These are phyloP conservation scores for Allium cepa DNA, from an alignment of 106 monocot genomes.

Conservation along the genomic window DNA sequence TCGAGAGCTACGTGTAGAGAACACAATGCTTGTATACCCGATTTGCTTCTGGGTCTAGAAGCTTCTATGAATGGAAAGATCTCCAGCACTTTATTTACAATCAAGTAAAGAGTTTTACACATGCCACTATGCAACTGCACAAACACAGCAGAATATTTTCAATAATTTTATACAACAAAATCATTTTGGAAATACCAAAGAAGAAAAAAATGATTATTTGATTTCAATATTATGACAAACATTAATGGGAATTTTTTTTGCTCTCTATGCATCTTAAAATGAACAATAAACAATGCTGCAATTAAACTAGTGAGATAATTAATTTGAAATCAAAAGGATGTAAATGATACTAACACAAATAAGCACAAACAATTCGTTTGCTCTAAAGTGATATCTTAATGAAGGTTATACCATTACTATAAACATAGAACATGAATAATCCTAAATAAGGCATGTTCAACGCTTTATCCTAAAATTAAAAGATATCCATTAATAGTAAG, in stretches of 20 bases:
- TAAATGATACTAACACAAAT: background rate
- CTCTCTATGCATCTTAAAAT: background rate
- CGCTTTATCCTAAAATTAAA: background rate
- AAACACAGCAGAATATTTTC: background rate
- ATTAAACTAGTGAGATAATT: background rate
- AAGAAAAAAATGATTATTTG: no score
- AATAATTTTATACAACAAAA: background rate
- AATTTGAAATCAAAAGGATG: background rate
- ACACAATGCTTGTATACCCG: conserved; percentile 80
- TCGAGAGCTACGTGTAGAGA: conserved; percentile 79
- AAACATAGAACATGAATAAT: background rate
- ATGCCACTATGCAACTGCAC: conserved; percentile 76
- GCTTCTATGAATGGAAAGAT: conserved; percentile 85
- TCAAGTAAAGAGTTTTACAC: conserved; percentile 41
- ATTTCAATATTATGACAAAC: no score
- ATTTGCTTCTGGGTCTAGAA: conserved; percentile 81
- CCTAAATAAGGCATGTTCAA: background rate
- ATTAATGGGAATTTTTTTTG: background rate
- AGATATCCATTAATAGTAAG: background rate
- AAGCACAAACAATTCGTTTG: background rate
- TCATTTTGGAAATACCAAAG: background rate
- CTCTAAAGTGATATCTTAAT: background rate
- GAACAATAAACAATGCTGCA: background rate
- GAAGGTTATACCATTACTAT: background rate
- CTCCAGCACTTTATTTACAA: conserved; percentile 58